These are phyloP conservation scores for Fragaria nilgerrensis DNA, from an alignment of 306 rosid species.

Conservation along the genomic window DNA sequence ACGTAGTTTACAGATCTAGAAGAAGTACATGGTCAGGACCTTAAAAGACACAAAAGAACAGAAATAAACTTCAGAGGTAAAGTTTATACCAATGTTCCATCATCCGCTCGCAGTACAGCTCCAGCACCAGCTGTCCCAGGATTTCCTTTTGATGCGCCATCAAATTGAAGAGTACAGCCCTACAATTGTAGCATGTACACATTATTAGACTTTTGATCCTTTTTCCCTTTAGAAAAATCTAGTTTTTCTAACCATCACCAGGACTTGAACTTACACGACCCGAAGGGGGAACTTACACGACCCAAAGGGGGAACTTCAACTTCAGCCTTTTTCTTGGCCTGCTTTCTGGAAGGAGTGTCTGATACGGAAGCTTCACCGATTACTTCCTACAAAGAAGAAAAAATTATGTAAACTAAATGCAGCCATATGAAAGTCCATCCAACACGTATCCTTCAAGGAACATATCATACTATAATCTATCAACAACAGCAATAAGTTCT, in stretches of 20 bases:
- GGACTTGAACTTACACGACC: neutral
- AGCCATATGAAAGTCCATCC: slow-evolving; percentile 2
- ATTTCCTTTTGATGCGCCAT: slow-evolving; percentile 91
- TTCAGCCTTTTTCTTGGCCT: slow-evolving; percentile 39
- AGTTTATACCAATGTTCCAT: slow-evolving; percentile 73
- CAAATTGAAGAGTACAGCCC: slow-evolving; percentile 71
- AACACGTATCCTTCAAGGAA: neutral
- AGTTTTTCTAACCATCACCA: slow-evolving; percentile 12
- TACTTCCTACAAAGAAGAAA: slow-evolving; percentile 32
- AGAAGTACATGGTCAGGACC: slow-evolving; percentile 34
- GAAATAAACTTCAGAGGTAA: slow-evolving; percentile 20
- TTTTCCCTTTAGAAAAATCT: too few relatives aligned
- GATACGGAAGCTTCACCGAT: slow-evolving; percentile 26
- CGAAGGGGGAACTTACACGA: slow-evolving; percentile 18
- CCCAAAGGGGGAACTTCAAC: slow-evolving; percentile 22
- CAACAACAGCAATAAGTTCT: neutral
- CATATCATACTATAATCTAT: too few relatives aligned
- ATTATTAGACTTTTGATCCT: neutral
- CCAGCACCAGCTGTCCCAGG: slow-evolving; percentile 97
- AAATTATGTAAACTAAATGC: neutral
- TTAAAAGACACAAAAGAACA: neutral
- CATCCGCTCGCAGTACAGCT: slow-evolving; percentile 68
- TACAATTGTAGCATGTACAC: slow-evolving; percentile 29
- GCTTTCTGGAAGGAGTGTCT: slow-evolving; percentile 43
- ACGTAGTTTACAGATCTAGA: slow-evolving; percentile 74